A percentile compares a stretch with the other conserved stretches of the same genome.
phyloP scores from a whole-genome alignment of 257 asterid species.

The Solanum peruvianum region DNA sequence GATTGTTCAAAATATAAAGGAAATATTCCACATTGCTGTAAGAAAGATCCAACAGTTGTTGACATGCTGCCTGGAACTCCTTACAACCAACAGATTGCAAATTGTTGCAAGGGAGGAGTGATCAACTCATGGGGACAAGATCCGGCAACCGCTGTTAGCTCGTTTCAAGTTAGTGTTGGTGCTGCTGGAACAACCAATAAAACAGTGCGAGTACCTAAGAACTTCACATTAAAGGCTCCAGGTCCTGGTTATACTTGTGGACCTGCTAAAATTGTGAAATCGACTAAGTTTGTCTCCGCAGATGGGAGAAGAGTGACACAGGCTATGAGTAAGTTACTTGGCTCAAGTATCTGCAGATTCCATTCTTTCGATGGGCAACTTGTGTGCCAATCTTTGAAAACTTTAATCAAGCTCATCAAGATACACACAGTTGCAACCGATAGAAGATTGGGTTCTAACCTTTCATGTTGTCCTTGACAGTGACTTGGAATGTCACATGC shows the following conservation, averaged over 20 bases:
- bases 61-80: slow-evolving; percentile 78
- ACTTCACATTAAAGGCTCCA: slow-evolving; percentile 66
- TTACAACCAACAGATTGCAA: slow-evolving; percentile 76
- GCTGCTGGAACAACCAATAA: slow-evolving; percentile 67
- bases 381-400: neutral
- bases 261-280: slow-evolving; percentile 55
- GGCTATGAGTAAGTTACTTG: slow-evolving; percentile 66
- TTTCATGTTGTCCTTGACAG: slow-evolving; percentile 6
- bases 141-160: slow-evolving; percentile 50
- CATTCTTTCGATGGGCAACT: neutral
- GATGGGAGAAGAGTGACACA: slow-evolving; percentile 77
- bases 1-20: slow-evolving; percentile 75
- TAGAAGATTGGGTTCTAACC: neutral
- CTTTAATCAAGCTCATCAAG: neutral
- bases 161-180: slow-evolving; percentile 73
- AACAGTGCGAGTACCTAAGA: slow-evolving; percentile 66
- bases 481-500: slow-evolving; percentile 48
- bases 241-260: slow-evolving; percentile 91
- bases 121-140: slow-evolving; percentile 69
- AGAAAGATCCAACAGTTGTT: slow-evolving; percentile 61
- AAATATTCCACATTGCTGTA: slow-evolving; percentile 71
- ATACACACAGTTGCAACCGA: neutral
- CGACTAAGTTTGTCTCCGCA: slow-evolving; percentile 43
- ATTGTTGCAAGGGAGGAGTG: slow-evolving; percentile 86
- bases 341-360: neutral